A percentile compares a stretch with the other conserved stretches of the same genome.
Evolutionary conservation across 2,329 filamentous ascomycete genomes (phyloP).

Genomic region (Monosporascus sp.): DNA sequence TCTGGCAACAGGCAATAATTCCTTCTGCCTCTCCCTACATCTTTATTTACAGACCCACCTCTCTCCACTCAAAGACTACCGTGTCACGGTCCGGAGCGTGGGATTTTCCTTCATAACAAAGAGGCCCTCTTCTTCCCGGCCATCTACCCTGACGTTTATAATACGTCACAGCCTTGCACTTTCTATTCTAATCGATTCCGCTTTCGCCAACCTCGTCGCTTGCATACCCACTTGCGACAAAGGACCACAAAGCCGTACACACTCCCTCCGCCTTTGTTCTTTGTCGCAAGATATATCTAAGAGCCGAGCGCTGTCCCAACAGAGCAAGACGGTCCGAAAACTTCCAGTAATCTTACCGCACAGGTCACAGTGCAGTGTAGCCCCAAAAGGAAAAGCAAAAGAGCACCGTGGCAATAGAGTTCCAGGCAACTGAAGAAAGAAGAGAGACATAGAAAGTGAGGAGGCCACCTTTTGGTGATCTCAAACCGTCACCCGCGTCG

Average conservation of each 20-base stretch:
- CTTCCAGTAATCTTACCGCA: conserved; percentile 20
- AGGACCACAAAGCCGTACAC: conserved; percentile 6
- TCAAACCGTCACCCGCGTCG: conserved; percentile 15
- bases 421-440: conserved; percentile 24
- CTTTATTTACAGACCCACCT: no score
- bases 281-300: neutral
- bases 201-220: neutral
- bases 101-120: no score
- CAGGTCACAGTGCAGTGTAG: conserved; percentile 30
- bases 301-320: conserved; percentile 4
- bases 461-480: conserved; percentile 7
- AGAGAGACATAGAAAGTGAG: conserved; percentile 15
- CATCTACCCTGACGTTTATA: no score
- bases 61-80: no score
- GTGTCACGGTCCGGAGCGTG: no score
- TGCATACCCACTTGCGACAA: conserved; percentile 12
- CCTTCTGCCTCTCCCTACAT: neutral
- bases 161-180: neutral
- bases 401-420: conserved; percentile 7
- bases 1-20: conserved; percentile 12
- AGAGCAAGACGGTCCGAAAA: conserved; percentile 10
- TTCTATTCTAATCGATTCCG: conserved; percentile 1
- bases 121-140: no score
- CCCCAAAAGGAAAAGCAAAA: conserved; percentile 11
- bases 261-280: conserved; percentile 5